Evolutionary conservation across 805 yeast species (phyloP), one percentile per base, ranked within the genome.

Genomic region (Metahyphopichia silvanorum): DNA sequence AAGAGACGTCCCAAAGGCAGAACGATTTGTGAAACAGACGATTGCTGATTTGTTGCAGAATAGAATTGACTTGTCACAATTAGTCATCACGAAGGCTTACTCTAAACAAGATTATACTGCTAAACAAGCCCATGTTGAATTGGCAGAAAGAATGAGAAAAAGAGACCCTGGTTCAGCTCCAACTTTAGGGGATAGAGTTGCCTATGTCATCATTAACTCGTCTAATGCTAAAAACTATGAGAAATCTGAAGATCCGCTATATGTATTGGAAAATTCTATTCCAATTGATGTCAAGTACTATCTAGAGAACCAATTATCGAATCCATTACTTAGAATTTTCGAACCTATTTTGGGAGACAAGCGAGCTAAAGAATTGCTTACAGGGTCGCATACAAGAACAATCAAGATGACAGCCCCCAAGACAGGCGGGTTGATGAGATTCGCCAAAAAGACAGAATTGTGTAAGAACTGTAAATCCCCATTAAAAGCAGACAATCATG

Each of bases 111-210:
- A 93, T 50, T 93, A 93, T 57, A 84, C 96, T 3, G 95, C 89
- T 17, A 95, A 93, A 42, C 98, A 93, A 57, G 97, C 98, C 0
- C 99, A 93, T 58, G 95, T 89, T 17, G 97, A 91, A 46, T 71
- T 93, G 27, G 96, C 98, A 0, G 96, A 89, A 49, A 73, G 97
- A 47, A 93, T 93, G 97, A 75, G 80, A 33, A 87, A 88, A 55
- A 82, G 99, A 68, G 99, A 93, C 53, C 83, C 95, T 0, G 99
- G 99, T 16, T 83, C 95, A 6, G 98, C 98, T 1, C 98, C 98
- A 3, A 79, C 87, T 9, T 73, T 93, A 29, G 99, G 99, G 37
- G 99, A 93, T 55, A 85, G 99, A 63, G 98, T 93, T 20, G 98
- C 98, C 5, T 93, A 91, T 54, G 98, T 93, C 21, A 89, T 93